Evolutionary conservation across 23 red algal species (phyloP).

Genomic region (Gracilaria vermiculophylla): DNA sequence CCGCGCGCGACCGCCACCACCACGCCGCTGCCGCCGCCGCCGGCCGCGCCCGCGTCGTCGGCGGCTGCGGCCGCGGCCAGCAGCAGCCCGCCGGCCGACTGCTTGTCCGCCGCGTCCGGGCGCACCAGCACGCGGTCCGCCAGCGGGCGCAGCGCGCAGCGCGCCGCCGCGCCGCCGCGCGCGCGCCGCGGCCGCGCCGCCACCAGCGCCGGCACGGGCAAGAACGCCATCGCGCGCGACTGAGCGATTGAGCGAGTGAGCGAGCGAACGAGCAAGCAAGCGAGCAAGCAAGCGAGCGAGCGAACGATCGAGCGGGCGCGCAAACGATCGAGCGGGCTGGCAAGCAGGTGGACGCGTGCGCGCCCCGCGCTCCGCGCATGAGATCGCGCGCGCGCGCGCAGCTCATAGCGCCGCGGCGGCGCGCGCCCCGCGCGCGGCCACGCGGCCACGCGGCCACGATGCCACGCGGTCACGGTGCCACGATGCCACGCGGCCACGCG

Average conservation of each 20-base stretch:
- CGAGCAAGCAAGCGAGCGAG: too few relatives aligned
- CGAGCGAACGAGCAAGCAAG: too few relatives aligned
- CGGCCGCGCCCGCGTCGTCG: background rate
- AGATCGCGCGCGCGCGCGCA: too few relatives aligned
- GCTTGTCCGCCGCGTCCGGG: background rate
- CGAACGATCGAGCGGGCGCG: too few relatives aligned
- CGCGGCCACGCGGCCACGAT: background rate
- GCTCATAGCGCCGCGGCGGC: too few relatives aligned
- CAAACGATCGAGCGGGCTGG: too few relatives aligned
- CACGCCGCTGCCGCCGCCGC: background rate
- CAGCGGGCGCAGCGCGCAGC: background rate
- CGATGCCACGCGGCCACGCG: too few relatives aligned
- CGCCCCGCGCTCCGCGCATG: too few relatives aligned
- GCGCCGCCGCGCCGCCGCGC: background rate
- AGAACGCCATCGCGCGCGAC: background rate
- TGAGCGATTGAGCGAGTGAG: too few relatives aligned
- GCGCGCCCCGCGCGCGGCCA: too few relatives aligned
- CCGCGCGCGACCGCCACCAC: background rate
- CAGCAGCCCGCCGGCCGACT: background rate
- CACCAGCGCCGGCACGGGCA: background rate
- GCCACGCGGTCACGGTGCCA: constrained; percentile 3
- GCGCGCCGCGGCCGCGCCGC: background rate
- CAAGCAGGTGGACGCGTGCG: too few relatives aligned
- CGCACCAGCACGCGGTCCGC: background rate
- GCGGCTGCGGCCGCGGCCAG: background rate